Evolutionary conservation across 345 rosid species (phyloP).

Genomic region (Zanthoxylum bungeanum): DNA sequence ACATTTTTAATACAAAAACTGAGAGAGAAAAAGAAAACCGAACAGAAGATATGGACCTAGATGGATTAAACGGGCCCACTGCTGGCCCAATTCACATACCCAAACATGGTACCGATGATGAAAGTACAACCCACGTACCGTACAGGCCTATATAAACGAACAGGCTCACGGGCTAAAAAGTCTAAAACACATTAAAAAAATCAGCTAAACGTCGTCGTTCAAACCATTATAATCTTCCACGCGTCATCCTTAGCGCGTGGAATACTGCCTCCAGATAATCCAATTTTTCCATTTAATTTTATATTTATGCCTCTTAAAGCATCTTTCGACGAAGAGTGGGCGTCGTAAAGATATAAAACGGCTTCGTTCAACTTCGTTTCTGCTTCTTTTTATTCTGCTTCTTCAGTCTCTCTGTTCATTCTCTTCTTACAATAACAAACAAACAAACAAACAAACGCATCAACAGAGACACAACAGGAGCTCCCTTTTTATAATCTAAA

Average conservation of each 20-base stretch:
- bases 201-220: neutral
- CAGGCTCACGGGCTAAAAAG: neutral
- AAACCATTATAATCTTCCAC: neutral
- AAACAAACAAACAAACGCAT: neutral
- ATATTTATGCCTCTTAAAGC: neutral
- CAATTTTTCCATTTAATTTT: neutral
- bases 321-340: conserved; percentile 10
- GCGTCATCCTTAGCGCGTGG: neutral
- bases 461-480: neutral
- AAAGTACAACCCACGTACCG: neutral
- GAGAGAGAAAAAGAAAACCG: neutral
- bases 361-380: conserved; percentile 22
- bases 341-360: conserved; percentile 35
- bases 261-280: neutral
- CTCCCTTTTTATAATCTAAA: conserved; percentile 21
- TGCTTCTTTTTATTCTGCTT: neutral
- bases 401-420: neutral
- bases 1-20: too few species aligned
- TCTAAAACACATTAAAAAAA: too few species aligned
- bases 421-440: neutral
- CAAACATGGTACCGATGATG: neutral
- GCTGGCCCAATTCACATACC: neutral
- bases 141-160: neutral
- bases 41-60: neutral
- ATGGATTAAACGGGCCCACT: neutral